phyloP scores from a whole-genome alignment of 2,329 filamentous ascomycete genomes.

The Curvularia spicifera region DNA sequence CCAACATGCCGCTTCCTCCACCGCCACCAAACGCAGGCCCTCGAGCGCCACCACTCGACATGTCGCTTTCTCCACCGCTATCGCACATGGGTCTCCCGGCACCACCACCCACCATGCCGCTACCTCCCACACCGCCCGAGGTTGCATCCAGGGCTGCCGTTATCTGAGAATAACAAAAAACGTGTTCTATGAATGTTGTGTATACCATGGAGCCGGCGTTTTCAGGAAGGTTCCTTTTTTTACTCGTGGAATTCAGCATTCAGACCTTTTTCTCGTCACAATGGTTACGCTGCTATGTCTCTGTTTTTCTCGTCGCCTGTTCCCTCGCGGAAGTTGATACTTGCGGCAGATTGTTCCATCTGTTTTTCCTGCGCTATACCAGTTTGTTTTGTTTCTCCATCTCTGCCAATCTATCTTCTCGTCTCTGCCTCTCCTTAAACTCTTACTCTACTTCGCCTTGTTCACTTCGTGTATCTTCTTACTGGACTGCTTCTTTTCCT shows the following conservation, averaged over 20 bases:
- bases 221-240: not conserved
- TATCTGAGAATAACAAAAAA: not conserved
- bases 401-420: not conserved
- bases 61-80: conserved; percentile 19
- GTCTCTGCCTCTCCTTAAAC: not conserved
- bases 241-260: not conserved
- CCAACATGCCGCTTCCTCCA: conserved; percentile 21
- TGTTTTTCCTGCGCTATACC: conserved; percentile 14
- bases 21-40: conserved; percentile 18
- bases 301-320: conserved; percentile 5
- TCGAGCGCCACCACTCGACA: conserved; percentile 18
- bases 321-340: not conserved
- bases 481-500: not conserved
- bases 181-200: not conserved
- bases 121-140: conserved; percentile 18
- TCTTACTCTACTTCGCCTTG: not conserved
- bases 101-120: conserved; percentile 17
- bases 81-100: conserved; percentile 18
- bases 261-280: conserved; percentile 1
- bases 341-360: not conserved
- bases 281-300: conserved; percentile 9
- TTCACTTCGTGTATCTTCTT: conserved; percentile 11
- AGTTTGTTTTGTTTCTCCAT: not conserved
- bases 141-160: conserved; percentile 7
- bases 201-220: not conserved